Base-by-base conservation (phyloP, 176 grass and related monocot genomes). In the Cenchrus purpureus region DNA sequence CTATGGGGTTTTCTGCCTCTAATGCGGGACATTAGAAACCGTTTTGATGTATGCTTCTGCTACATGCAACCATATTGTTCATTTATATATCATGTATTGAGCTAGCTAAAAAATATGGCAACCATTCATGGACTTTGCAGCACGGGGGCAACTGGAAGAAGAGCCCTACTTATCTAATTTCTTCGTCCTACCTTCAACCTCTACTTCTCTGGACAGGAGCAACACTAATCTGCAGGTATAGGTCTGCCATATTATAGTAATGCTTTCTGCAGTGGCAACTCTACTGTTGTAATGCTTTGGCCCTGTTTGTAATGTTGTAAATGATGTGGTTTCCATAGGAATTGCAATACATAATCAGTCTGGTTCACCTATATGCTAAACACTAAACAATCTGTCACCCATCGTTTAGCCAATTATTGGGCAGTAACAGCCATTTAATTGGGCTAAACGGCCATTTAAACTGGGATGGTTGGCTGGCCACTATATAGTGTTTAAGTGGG, bases 201-300 rank as follows among this genome's bases (percentile, higher is more conserved):
- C 84, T 99, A 60, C 87, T 99, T 84, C 97, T 99, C 74, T 99
- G 97, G 97, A 87, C 90, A 43, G 93, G 93, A 61, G 88, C 97
- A 74, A 89, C 90, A 79, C 73, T 99, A 65, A 70, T 99, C 5
- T 99, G 93, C 97, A 88, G 97, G 97, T 99, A 87, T 67, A 79
- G 48, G 43, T 50, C 53, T 37, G 68, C 62, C 52, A 46, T 51
- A 49, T n/a, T 57, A 25, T 64, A 49, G 63, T 85, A 22, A 46
- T 78, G 22, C 71, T 71, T 59, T 34, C 54, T 88, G 55, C 22
- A 76, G 13, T 75, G 1, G 17, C 28, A 43, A 59, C 81, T 50
- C 43, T 93, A 62, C 43, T n/a, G 11, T 77, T 34, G 8, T 4
- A 73, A 58, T 82, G 69, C 42, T 58, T 58, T 51, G 68, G 11